Evolutionary conservation across 2,329 filamentous ascomycete species (phyloP).

Genomic region (Cladophialophora carrionii): DNA sequence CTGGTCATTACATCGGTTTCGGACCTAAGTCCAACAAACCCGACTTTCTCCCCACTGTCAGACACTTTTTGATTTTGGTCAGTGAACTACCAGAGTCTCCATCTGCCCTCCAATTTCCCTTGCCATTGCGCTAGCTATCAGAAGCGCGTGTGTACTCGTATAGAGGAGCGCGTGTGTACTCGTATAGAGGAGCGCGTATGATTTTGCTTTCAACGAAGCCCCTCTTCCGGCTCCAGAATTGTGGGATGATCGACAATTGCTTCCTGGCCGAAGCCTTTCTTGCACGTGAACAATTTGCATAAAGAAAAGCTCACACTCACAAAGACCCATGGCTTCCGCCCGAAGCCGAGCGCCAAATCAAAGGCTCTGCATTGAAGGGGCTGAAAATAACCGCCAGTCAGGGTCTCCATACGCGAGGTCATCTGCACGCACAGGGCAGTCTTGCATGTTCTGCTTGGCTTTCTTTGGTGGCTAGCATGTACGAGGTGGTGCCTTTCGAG

Average conservation of each 20-base stretch:
- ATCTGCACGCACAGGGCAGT: conserved; percentile 6
- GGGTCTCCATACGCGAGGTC: background rate
- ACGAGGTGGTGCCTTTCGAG: conserved; percentile 3
- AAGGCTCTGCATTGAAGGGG: conserved; percentile 3
- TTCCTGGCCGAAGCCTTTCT: background rate
- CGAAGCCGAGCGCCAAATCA: conserved; percentile 14
- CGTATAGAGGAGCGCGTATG: background rate
- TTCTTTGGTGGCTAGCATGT: background rate
- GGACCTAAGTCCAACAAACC: background rate
- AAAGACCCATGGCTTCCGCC: conserved; percentile 12
- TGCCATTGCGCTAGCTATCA: background rate
- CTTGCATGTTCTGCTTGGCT: conserved; percentile 8
- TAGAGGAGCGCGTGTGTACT: background rate
- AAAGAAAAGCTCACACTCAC: conserved; percentile 2
- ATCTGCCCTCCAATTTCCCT: conserved; percentile 17
- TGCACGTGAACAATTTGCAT: conserved; percentile 5
- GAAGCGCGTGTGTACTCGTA: conserved; percentile 2
- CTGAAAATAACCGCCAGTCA: conserved; percentile 21
- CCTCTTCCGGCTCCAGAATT: background rate
- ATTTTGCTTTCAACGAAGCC: background rate
- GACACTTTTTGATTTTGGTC: conserved; percentile 5
- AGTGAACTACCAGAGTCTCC: background rate
- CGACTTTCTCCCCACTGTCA: background rate
- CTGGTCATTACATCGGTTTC: background rate
- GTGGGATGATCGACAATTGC: background rate